Evolutionary conservation across 2,329 filamentous ascomycete genomes (phyloP).

Genomic region (Acephala macrosclerotiorum): DNA sequence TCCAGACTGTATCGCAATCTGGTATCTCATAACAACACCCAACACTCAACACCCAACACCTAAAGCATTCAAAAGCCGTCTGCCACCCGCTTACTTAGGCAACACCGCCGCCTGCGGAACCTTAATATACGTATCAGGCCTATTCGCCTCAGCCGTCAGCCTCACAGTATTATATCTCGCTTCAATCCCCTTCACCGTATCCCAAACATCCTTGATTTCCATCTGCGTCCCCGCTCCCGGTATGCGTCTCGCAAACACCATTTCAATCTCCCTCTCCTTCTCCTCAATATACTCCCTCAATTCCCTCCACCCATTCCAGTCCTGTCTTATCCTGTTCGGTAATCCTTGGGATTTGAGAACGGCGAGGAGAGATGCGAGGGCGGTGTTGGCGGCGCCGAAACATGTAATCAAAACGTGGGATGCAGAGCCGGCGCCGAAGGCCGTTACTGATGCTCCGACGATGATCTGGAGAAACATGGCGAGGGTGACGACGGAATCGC

Average conservation of each 20-base stretch:
- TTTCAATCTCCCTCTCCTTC: constrained; percentile 51
- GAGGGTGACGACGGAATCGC: constrained; percentile 49
- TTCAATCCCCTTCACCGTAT: constrained; percentile 27
- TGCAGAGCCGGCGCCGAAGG: constrained; percentile 53
- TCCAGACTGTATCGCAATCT: too few species aligned
- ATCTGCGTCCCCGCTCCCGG: constrained; percentile 44
- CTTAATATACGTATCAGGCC: constrained; percentile 48
- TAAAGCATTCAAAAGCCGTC: too few species aligned
- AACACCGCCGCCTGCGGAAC: constrained; percentile 17
- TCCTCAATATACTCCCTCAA: constrained; percentile 61
- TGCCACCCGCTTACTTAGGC: background rate
- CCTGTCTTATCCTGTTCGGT: constrained; percentile 53
- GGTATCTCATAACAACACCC: too few species aligned
- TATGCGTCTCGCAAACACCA: constrained; percentile 52
- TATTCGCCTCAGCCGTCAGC: constrained; percentile 51
- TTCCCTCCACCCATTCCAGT: constrained; percentile 53
- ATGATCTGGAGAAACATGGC: constrained; percentile 55
- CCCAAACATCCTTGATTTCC: constrained; percentile 35
- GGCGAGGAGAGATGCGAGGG: constrained; percentile 67
- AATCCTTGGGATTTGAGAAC: constrained; percentile 58
- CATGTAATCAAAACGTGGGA: constrained; percentile 60
- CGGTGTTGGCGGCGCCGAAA: constrained; percentile 67
- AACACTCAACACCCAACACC: too few species aligned
- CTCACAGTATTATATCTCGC: constrained; percentile 52
- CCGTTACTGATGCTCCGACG: constrained; percentile 54